phyloP scores from a whole-genome alignment of 2,329 filamentous ascomycete genomes.

The Monosporascus sp. region DNA sequence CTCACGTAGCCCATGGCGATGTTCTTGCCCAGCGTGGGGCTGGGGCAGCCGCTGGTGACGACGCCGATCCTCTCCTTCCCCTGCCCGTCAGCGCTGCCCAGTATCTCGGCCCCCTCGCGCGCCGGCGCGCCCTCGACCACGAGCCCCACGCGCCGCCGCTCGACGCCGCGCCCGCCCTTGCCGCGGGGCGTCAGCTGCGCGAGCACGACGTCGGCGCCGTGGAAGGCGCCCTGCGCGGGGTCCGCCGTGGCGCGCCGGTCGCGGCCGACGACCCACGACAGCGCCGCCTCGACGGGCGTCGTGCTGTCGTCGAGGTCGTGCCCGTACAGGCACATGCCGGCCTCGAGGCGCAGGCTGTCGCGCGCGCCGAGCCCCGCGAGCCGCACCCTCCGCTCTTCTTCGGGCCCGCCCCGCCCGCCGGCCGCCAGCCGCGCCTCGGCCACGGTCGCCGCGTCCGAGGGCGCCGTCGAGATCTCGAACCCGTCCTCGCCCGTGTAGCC shows the following conservation, averaged over 20 bases:
- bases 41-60: conserved; percentile 86
- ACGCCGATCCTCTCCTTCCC: conserved; percentile 59
- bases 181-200: conserved; percentile 68
- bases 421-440: conserved; percentile 64
- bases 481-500: conserved; percentile 98
- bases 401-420: conserved; percentile 55
- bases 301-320: conserved; percentile 84
- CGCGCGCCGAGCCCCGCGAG: conserved; percentile 86
- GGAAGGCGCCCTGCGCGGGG: conserved; percentile 60
- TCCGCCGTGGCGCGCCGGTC: conserved; percentile 50
- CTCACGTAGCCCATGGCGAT: conserved; percentile 94
- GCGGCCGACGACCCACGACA: conserved; percentile 79
- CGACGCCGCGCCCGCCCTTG: conserved; percentile 66
- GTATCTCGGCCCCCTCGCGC: conserved; percentile 79
- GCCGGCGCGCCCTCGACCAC: conserved; percentile 82
- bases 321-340: conserved; percentile 99
- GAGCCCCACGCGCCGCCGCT: conserved; percentile 72
- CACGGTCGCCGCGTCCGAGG: conserved; percentile 57
- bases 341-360: conserved; percentile 89
- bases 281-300: conserved; percentile 52
- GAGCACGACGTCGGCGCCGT: conserved; percentile 74
- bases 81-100: conserved; percentile 31
- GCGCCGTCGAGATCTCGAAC: conserved; percentile 87
- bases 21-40: conserved; percentile 79
- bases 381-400: conserved; percentile 61